Conservation (phyloP, 257 asterid species). For the Coffea canephora region DNA sequence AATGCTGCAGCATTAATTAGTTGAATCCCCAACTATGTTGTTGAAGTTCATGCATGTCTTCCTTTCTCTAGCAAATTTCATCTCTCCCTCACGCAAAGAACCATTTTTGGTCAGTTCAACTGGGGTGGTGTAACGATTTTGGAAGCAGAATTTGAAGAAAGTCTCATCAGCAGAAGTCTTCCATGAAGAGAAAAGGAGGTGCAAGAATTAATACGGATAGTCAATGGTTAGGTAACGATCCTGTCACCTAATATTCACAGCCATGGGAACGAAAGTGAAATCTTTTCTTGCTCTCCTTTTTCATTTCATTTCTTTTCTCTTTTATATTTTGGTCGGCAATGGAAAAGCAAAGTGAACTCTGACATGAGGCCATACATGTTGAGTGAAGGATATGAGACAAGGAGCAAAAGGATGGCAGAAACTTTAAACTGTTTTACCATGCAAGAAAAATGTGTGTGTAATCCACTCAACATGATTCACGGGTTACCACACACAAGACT, state of each 20-base stretch:
- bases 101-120: constrained; percentile 10
- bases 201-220: constrained; percentile 11
- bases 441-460: not conserved
- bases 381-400: not conserved
- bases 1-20: not conserved
- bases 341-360: constrained; percentile 16
- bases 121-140: not conserved
- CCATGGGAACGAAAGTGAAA: constrained; percentile 9
- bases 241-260: constrained; percentile 9
- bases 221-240: constrained; percentile 33
- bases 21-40: not conserved
- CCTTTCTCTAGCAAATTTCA: constrained; percentile 4
- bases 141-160: constrained; percentile 15
- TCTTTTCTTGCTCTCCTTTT: not conserved
- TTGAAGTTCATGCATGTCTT: constrained; percentile 6
- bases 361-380: constrained; percentile 18
- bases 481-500: too few relatives aligned
- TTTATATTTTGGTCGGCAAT: constrained; percentile 9
- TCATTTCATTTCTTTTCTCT: not conserved
- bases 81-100: not conserved
- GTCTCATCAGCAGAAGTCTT: constrained; percentile 16
- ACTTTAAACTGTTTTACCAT: not conserved
- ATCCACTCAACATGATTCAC: not conserved
- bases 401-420: not conserved
- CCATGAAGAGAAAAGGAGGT: not conserved